Evolutionary conservation across 1,284 basidiomycete species (phyloP).

Genomic region (Meripilus lineatus): DNA sequence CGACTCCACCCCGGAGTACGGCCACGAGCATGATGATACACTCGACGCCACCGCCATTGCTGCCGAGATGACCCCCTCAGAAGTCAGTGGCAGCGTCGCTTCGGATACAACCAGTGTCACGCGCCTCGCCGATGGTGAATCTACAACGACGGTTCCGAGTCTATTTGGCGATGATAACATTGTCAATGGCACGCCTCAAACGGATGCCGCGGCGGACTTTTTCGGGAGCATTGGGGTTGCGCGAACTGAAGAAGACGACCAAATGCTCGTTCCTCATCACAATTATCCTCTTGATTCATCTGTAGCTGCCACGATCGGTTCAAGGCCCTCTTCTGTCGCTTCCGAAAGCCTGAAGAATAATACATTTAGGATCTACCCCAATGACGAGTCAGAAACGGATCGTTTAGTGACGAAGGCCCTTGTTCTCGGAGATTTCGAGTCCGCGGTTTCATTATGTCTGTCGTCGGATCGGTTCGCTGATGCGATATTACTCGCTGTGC

Average conservation of each 20-base stretch:
- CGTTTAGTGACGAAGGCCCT: conserved; percentile 89
- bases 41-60: conserved; percentile 35
- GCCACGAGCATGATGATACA: conserved; percentile 39
- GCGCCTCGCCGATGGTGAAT: conserved; percentile 65
- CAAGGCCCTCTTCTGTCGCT: conserved; percentile 78
- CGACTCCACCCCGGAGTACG: conserved; percentile 33
- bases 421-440: conserved; percentile 92
- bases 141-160: conserved; percentile 77
- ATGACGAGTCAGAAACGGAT: conserved; percentile 86
- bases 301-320: conserved; percentile 87
- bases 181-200: conserved; percentile 52
- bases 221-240: conserved; percentile 76
- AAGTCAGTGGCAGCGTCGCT: conserved; percentile 57
- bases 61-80: conserved; percentile 63
- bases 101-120: conserved; percentile 63
- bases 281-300: conserved; percentile 81
- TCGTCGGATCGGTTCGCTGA: conserved; percentile 91
- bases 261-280: conserved; percentile 70
- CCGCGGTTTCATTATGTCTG: conserved; percentile 89
- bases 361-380: conserved; percentile 90
- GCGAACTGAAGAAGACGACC: conserved; percentile 51
- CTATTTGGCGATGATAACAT: conserved; percentile 81
- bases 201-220: conserved; percentile 77
- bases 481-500: conserved; percentile 89
- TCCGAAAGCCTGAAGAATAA: conserved; percentile 73